These are phyloP conservation scores for Chlorella sp. DNA, from an alignment of 139 green algal genomes.

Conservation along the genomic window DNA sequence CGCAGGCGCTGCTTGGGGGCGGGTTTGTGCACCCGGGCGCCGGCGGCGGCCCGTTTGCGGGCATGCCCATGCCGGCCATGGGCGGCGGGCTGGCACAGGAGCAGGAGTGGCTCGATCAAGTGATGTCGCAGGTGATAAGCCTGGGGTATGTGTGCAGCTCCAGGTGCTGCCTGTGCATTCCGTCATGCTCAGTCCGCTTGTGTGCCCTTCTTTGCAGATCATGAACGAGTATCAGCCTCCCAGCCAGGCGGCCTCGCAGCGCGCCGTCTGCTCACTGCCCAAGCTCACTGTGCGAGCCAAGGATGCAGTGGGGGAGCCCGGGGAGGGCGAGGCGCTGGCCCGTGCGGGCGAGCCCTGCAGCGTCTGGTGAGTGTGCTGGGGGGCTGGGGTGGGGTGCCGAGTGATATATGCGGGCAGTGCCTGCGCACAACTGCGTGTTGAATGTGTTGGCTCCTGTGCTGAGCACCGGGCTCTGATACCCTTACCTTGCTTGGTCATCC, in stretches of 20 bases:
- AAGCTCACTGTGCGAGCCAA: conserved; percentile 28
- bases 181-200: too few species aligned
- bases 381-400: too few species aligned
- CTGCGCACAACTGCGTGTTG: too few species aligned
- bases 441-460: too few species aligned
- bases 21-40: conserved; percentile 6
- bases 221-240: conserved; percentile 47
- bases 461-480: too few species aligned
- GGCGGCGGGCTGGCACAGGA: neutral
- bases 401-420: too few species aligned
- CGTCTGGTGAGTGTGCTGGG: too few species aligned
- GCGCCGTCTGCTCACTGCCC: conserved; percentile 25
- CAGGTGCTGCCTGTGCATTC: too few species aligned
- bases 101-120: conserved; percentile 41
- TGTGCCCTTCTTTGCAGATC: neutral
- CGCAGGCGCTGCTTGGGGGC: neutral
- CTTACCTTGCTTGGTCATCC: too few species aligned
- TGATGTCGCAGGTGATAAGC: conserved; percentile 19
- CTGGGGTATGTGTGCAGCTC: too few species aligned
- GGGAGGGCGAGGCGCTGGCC: conserved; percentile 21
- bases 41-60: too few species aligned
- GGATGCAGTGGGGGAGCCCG: conserved; percentile 20
- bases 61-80: neutral
- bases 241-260: conserved; percentile 12
- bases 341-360: conserved; percentile 49